These are phyloP conservation scores for Neotropicomus parvogracilis DNA, from an alignment of 1,284 basidiomycete species.

Conservation along the genomic window DNA sequence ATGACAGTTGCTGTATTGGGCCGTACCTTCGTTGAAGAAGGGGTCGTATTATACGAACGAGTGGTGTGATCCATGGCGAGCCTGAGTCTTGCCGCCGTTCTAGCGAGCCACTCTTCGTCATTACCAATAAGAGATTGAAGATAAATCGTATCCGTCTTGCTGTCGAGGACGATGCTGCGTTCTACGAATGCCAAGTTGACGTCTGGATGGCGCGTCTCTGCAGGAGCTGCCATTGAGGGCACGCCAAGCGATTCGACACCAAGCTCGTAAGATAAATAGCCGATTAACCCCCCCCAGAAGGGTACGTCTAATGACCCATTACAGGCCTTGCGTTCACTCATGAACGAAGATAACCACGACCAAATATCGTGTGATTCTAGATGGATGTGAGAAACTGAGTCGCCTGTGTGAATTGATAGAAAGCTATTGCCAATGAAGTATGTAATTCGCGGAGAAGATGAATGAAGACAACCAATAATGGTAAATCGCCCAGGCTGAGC, in stretches of 20 bases:
- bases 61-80: conserved; percentile 26
- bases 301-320: conserved; percentile 53
- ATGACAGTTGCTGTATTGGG: conserved; percentile 37
- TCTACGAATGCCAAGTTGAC: conserved; percentile 72
- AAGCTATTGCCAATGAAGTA: conserved; percentile 51
- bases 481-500: conserved; percentile 69
- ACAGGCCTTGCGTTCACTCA: conserved; percentile 46
- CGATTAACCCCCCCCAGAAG: conserved; percentile 78
- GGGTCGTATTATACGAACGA: conserved; percentile 14
- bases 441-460: conserved; percentile 53
- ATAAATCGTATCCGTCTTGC: conserved; percentile 43
- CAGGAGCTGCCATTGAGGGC: conserved; percentile 28
- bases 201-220: conserved; percentile 51
- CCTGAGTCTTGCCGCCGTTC: conserved; percentile 32
- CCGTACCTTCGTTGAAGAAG: conserved; percentile 26
- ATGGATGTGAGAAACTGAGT: conserved; percentile 30
- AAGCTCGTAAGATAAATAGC: conserved; percentile 71
- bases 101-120: conserved; percentile 58
- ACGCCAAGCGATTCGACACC: conserved; percentile 56
- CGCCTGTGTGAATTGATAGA: conserved; percentile 41
- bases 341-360: conserved; percentile 69
- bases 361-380: conserved; percentile 54
- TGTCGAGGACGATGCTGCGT: conserved; percentile 69
- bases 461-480: conserved; percentile 58
- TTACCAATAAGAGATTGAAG: conserved; percentile 60